A percentile compares a stretch with the other conserved stretches of the same genome.
phyloP scores from a whole-genome alignment of 179 eudicot genomes.

The Dionaea muscipula region DNA sequence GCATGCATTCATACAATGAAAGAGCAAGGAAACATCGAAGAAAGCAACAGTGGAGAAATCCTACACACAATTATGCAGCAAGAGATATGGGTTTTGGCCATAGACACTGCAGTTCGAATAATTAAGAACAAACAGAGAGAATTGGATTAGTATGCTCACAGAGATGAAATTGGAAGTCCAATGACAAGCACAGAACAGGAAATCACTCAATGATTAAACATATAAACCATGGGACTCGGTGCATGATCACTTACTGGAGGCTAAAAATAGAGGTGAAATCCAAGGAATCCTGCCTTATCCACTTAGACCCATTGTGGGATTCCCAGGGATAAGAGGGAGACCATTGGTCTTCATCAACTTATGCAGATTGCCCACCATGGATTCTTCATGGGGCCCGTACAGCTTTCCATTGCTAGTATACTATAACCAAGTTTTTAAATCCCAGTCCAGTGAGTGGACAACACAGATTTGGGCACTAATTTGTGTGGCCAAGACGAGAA shows the following conservation, averaged over 20 bases:
- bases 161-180: not conserved
- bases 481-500: no score
- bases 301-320: conserved; percentile 16
- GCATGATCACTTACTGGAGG: not conserved
- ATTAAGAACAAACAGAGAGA: not conserved
- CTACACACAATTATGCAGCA: not conserved
- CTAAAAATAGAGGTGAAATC: not conserved
- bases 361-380: no score
- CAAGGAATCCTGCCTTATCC: conserved; percentile 24
- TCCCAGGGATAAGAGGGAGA: conserved; percentile 20
- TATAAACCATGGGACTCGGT: not conserved
- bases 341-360: not conserved
- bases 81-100: not conserved
- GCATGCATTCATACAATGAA: not conserved
- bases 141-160: not conserved
- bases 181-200: not conserved
- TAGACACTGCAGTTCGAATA: not conserved
- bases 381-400: no score
- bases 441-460: no score
- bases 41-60: not conserved
- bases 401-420: no score
- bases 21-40: not conserved
- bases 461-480: no score
- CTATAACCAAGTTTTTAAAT: no score
- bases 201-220: not conserved